Conservation (phyloP, 106 monocot genomes). For the Cymbidium sinense region DNA sequence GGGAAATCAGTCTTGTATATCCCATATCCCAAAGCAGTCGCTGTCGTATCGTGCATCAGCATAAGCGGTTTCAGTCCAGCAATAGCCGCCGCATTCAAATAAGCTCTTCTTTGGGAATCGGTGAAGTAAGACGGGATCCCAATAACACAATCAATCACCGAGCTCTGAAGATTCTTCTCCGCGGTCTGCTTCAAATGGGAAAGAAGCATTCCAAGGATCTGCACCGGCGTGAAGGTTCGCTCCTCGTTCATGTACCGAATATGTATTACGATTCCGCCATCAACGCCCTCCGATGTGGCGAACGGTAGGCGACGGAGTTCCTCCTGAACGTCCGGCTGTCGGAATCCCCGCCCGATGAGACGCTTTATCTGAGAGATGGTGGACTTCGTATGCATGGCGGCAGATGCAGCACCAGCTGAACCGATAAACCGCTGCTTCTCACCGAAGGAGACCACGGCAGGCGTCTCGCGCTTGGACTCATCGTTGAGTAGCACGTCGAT, state of each 20-base stretch:
- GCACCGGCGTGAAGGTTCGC: slow-evolving; percentile 38
- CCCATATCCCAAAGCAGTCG: slow-evolving; percentile 77
- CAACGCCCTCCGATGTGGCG: slow-evolving; percentile 14
- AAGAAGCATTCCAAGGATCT: slow-evolving; percentile 58
- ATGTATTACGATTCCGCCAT: slow-evolving; percentile 25
- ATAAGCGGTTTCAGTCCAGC: slow-evolving; percentile 70
- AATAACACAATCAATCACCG: slow-evolving; percentile 61
- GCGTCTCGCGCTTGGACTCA: slow-evolving; percentile 82
- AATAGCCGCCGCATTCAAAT: slow-evolving; percentile 73
- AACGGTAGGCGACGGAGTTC: slow-evolving; percentile 44
- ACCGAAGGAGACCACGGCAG: slow-evolving; percentile 56
- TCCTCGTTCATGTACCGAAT: slow-evolving; percentile 25
- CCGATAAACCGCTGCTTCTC: slow-evolving; percentile 67
- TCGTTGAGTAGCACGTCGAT: slow-evolving; percentile 83
- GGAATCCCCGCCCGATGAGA: slow-evolving; percentile 34
- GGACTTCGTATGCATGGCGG: slow-evolving; percentile 36
- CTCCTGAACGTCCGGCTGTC: slow-evolving; percentile 17
- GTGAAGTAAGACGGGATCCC: slow-evolving; percentile 75
- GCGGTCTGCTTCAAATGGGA: slow-evolving; percentile 51
- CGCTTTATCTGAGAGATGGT: slow-evolving; percentile 57
- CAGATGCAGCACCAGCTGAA: slow-evolving; percentile 35
- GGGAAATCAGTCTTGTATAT: slow-evolving; percentile 51
- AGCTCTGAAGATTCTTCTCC: slow-evolving; percentile 32
- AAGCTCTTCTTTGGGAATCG: slow-evolving; percentile 51
- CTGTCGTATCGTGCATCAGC: slow-evolving; percentile 69